A percentile compares a stretch with the other conserved stretches of the same genome.
Evolutionary conservation across 1,139 yeast genomes (phyloP).

Genomic region (Sugiyamaella novakii): DNA sequence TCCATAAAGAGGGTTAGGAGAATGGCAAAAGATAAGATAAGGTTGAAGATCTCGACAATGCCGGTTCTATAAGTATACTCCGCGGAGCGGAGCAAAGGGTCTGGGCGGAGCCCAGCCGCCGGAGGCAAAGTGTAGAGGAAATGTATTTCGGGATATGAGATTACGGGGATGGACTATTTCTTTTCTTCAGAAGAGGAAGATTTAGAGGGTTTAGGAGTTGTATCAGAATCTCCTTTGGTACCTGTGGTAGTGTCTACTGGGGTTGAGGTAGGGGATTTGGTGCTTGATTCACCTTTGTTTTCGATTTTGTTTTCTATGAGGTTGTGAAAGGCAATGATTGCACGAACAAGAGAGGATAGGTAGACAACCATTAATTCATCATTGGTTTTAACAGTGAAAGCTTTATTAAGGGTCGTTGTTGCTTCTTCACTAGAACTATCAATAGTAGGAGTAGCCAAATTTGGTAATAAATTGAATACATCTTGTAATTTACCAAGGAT

Average conservation of each 20-base stretch:
- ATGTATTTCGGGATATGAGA: not conserved
- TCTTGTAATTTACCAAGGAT: slow-evolving; percentile 93
- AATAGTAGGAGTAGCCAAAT: slow-evolving; percentile 51
- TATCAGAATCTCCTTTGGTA: slow-evolving; percentile 10
- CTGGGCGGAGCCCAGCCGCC: not conserved
- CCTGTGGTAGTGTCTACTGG: slow-evolving; percentile 15
- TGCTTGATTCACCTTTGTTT: slow-evolving; percentile 45
- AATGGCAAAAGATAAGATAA: too few relatives aligned
- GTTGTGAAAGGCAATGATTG: slow-evolving; percentile 95
- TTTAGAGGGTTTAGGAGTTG: slow-evolving; percentile 1
- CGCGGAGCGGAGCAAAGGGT: not conserved
- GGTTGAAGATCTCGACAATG: too few relatives aligned
- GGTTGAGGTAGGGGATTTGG: slow-evolving; percentile 13
- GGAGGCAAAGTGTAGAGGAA: not conserved
- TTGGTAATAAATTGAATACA: slow-evolving; percentile 90
- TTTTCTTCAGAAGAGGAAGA: slow-evolving; percentile 4
- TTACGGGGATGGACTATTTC: slow-evolving; percentile 1
- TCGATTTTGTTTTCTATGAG: slow-evolving; percentile 93
- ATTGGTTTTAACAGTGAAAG: slow-evolving; percentile 89
- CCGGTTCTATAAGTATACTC: too few relatives aligned
- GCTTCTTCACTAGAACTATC: slow-evolving; percentile 24
- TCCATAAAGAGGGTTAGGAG: too few relatives aligned
- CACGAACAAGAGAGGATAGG: slow-evolving; percentile 84
- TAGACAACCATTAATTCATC: slow-evolving; percentile 95
- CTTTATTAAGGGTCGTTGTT: slow-evolving; percentile 55